Evolutionary conservation across 768 basidiomycete genomes (phyloP).

Genomic region (Leccinum subtestaceum): DNA sequence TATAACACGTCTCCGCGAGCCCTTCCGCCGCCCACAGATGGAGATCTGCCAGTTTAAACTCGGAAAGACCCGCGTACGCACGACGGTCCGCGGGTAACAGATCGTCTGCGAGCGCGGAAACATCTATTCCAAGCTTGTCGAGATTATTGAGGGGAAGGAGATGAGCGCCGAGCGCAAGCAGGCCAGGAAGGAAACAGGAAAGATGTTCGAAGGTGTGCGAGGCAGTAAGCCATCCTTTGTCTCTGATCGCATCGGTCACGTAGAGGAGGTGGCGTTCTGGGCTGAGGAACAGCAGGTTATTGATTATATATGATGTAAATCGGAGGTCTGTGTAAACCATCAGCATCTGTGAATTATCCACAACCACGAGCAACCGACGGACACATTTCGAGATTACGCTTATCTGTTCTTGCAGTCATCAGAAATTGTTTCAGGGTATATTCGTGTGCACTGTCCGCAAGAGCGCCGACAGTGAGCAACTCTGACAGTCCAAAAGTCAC

Average conservation of each 20-base stretch:
- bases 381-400: slow-evolving; percentile 65
- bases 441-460: slow-evolving; percentile 73
- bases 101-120: slow-evolving; percentile 32
- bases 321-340: slow-evolving; percentile 47
- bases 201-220: slow-evolving; percentile 64
- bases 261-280: too few relatives aligned
- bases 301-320: slow-evolving; percentile 57
- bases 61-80: slow-evolving; percentile 38
- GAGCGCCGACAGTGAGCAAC: slow-evolving; percentile 56
- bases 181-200: slow-evolving; percentile 74
- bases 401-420: slow-evolving; percentile 60
- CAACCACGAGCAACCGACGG: slow-evolving; percentile 21
- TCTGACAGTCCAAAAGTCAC: slow-evolving; percentile 11
- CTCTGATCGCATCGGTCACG: slow-evolving; percentile 42
- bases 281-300: slow-evolving; percentile 38
- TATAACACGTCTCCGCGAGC: slow-evolving; percentile 67
- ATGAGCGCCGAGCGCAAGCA: slow-evolving; percentile 69
- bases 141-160: slow-evolving; percentile 57
- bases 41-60: slow-evolving; percentile 52
- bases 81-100: slow-evolving; percentile 16
- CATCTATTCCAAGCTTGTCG: slow-evolving; percentile 43
- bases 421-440: slow-evolving; percentile 74
- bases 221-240: slow-evolving; percentile 29
- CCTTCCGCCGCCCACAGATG: slow-evolving; percentile 77
- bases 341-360: neutral